phyloP scores from a whole-genome alignment of 768 basidiomycete species.

The Omphalotus guepiniiformis region DNA sequence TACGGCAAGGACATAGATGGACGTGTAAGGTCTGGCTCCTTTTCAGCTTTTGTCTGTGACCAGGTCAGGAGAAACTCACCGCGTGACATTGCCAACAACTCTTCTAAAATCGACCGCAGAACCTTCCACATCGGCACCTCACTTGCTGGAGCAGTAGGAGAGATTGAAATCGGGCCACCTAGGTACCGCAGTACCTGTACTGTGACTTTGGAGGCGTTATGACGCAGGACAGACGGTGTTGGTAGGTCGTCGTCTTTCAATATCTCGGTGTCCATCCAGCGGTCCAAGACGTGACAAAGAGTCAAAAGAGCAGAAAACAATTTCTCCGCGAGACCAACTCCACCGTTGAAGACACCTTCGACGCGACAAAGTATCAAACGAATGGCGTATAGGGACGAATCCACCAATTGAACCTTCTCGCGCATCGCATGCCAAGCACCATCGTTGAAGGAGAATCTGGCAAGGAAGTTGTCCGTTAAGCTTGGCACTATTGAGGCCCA shows the following conservation, averaged over 20 bases:
- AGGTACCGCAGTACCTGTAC: slow-evolving; percentile 44
- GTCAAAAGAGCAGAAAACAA: slow-evolving; percentile 2
- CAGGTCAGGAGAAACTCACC: slow-evolving; percentile 27
- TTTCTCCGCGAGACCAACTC: slow-evolving; percentile 2
- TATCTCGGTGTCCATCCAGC: slow-evolving; percentile 51
- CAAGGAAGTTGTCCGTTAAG: slow-evolving; percentile 1
- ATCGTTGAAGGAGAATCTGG: slow-evolving; percentile 4
- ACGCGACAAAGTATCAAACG: slow-evolving; percentile 1
- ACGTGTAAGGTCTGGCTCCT: background rate
- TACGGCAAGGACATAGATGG: slow-evolving; percentile 2
- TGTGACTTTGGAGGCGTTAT: slow-evolving; percentile 39
- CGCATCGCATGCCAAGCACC: slow-evolving; percentile 2
- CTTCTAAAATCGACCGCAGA: slow-evolving; percentile 35
- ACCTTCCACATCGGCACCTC: slow-evolving; percentile 37
- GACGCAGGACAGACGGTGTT: slow-evolving; percentile 46
- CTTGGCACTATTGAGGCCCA: background rate
- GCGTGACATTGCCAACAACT: slow-evolving; percentile 35
- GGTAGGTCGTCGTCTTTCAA: slow-evolving; percentile 33
- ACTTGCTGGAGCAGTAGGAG: slow-evolving; percentile 23
- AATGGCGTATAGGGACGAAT: background rate
- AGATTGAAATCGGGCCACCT: slow-evolving; percentile 31
- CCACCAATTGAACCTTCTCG: background rate
- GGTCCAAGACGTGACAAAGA: slow-evolving; percentile 51
- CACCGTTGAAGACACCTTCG: background rate
- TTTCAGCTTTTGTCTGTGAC: background rate